phyloP scores from a whole-genome alignment of 257 asterid species.

The Voacanga thouarsii region DNA sequence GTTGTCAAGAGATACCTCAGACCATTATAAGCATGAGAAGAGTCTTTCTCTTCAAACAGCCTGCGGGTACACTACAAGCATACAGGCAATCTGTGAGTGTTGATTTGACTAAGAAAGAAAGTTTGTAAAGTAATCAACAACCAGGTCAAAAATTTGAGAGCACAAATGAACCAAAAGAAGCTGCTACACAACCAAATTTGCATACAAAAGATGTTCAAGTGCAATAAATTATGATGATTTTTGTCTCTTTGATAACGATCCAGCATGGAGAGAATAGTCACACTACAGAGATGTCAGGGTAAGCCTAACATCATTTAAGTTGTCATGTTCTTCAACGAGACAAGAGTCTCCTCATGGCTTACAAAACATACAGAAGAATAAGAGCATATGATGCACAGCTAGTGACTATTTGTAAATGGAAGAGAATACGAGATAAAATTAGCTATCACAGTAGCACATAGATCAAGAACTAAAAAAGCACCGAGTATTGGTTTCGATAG shows the following conservation, averaged over 20 bases:
- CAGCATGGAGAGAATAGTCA: background rate
- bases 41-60: conserved; percentile 62
- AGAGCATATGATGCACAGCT: too few species aligned
- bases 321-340: too few species aligned
- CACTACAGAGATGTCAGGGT: too few species aligned
- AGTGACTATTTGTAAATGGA: too few species aligned
- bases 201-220: background rate
- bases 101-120: background rate
- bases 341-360: too few species aligned
- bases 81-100: conserved; percentile 13
- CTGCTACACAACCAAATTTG: background rate
- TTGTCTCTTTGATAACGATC: too few species aligned
- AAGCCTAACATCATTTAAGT: too few species aligned
- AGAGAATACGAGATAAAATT: too few species aligned
- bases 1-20: conserved; percentile 73
- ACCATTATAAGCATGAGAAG: conserved; percentile 52
- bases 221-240: background rate
- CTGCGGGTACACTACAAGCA: conserved; percentile 71
- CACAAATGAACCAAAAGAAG: background rate
- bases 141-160: background rate
- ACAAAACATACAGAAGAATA: too few species aligned
- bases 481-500: background rate
- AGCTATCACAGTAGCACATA: too few species aligned
- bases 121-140: background rate
- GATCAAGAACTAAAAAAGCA: background rate